Percentiles rank a stretch among this genome's conserved stretches.
Conservation (phyloP, 2,329 filamentous ascomycete genomes). For the Ilyonectria robusta region DNA sequence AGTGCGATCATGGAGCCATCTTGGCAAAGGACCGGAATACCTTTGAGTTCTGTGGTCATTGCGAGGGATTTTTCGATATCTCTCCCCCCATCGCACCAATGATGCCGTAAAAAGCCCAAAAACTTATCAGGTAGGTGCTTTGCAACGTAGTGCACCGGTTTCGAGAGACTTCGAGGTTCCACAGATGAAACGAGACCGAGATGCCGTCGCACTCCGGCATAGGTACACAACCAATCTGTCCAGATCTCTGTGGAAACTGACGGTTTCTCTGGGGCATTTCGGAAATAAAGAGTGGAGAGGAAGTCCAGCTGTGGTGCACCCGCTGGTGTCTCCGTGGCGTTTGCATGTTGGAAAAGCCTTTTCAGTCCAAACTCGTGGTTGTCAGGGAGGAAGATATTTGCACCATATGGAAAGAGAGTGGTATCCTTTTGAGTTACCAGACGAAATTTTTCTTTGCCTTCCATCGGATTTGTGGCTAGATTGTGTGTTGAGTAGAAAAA, state of each 20-base stretch:
- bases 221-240: constrained; percentile 5
- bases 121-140: not conserved
- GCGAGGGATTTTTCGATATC: not conserved
- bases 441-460: not conserved
- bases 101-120: not conserved
- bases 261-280: constrained; percentile 1
- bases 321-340: not conserved
- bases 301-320: not conserved
- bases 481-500: not conserved
- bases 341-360: not conserved
- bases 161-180: not conserved
- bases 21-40: not conserved
- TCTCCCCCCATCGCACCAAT: not conserved
- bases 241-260: not conserved
- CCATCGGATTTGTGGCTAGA: not conserved
- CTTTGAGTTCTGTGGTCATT: not conserved
- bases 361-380: constrained; percentile 4
- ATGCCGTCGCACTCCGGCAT: not conserved
- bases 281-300: not conserved
- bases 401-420: not conserved
- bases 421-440: not conserved
- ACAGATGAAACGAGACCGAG: not conserved
- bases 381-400: not conserved
- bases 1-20: not conserved
- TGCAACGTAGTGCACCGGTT: not conserved